Conservation (phyloP, 108 stramenopile species). For the Chaetoceros tenuissimus region DNA sequence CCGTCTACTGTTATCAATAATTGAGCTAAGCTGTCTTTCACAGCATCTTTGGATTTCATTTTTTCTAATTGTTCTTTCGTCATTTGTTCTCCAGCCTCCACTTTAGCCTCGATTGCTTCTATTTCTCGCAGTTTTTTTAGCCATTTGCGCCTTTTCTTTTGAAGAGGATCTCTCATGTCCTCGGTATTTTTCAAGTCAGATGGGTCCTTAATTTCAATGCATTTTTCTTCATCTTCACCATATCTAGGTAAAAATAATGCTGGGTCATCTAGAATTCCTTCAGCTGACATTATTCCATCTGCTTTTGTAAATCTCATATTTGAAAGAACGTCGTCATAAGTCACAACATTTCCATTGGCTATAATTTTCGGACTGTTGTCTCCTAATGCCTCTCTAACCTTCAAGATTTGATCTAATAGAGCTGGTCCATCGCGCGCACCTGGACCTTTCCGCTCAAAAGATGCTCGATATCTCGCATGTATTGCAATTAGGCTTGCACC, state of each 20-base stretch:
- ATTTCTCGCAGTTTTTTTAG: conserved; percentile 61
- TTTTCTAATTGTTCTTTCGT: conserved; percentile 45
- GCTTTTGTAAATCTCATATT: conserved; percentile 64
- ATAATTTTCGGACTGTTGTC: conserved; percentile 47
- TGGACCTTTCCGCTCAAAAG: conserved; percentile 69
- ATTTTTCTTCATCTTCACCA: conserved; percentile 16
- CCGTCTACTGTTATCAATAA: background rate
- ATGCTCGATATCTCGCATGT: conserved; percentile 83
- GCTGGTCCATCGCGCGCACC: conserved; percentile 91
- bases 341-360: conserved; percentile 84
- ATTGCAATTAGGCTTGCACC: conserved; percentile 87
- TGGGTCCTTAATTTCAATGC: conserved; percentile 2
- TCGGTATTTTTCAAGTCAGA: conserved; percentile 1
- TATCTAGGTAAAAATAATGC: conserved; percentile 65
- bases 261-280: conserved; percentile 88
- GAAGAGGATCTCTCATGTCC: background rate
- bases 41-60: conserved; percentile 27
- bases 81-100: conserved; percentile 15
- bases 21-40: conserved; percentile 16
- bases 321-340: conserved; percentile 63
- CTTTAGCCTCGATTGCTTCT: conserved; percentile 31
- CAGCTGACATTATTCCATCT: conserved; percentile 90
- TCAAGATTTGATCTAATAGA: conserved; percentile 70
- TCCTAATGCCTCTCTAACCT: conserved; percentile 19
- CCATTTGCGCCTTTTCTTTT: conserved; percentile 30